Percentiles rank a stretch among this genome's conserved stretches.
phyloP scores from a whole-genome alignment of 2,329 filamentous ascomycete genomes.

The Cladophialophora immunda region DNA sequence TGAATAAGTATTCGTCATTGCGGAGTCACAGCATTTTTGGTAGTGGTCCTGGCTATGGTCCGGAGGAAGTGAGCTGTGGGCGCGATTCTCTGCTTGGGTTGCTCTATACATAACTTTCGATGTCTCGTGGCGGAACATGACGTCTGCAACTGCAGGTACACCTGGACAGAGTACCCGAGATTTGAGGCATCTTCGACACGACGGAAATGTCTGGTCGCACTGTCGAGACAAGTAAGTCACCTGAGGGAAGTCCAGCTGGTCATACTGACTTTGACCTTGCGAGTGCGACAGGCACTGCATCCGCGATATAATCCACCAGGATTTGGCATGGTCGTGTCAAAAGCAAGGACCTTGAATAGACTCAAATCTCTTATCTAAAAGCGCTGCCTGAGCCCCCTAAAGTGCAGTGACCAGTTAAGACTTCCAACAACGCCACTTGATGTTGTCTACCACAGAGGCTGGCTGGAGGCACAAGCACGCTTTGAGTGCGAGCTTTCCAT shows the following conservation, averaged over 20 bases:
- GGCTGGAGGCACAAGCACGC: no score
- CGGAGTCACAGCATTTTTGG: neutral
- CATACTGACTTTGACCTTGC: slow-evolving; percentile 8
- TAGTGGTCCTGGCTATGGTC: neutral
- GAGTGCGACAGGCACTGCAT: neutral
- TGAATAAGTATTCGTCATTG: neutral
- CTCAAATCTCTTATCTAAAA: no score
- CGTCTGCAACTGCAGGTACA: neutral
- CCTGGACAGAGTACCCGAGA: neutral
- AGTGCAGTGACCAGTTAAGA: no score
- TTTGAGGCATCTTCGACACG: slow-evolving; percentile 2
- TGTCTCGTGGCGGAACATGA: slow-evolving; percentile 12
- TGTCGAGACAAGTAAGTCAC: neutral
- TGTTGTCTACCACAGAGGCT: no score
- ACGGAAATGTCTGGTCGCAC: slow-evolving; percentile 5
- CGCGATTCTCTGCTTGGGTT: neutral
- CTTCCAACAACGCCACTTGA: no score
- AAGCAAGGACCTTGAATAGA: neutral
- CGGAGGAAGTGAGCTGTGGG: neutral
- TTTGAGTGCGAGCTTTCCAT: no score
- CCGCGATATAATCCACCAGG: slow-evolving; percentile 6
- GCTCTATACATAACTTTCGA: slow-evolving; percentile 1
- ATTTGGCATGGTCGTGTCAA: neutral
- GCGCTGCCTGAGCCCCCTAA: no score
- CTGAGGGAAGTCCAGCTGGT: neutral